Base-by-base conservation (phyloP, 305 asterid genomes). In the Solanum hybrid region DNA sequence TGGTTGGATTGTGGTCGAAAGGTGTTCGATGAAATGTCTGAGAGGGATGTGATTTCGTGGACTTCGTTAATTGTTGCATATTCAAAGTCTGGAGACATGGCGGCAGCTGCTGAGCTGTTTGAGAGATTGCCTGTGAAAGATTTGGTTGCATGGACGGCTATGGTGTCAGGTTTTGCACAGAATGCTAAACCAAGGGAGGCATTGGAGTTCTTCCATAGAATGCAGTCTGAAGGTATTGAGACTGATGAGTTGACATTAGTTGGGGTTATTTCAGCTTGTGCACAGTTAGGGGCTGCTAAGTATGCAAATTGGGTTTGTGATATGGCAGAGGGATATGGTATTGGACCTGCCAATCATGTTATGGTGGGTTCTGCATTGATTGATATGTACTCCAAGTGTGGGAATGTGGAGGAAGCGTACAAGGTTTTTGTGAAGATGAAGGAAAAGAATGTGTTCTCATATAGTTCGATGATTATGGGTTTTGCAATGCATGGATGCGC, bases 321-420 rank as follows among this genome's bases (percentile, higher is more conserved):
- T 32, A 92, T 96, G 38, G 95, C 96, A 2, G 95, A 94, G 90
- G 92, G 73, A 10, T 93, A 91, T 4, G 98, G 98, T 5, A 90
- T 92, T 56, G 89, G 93, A 91, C 94, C 93, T 38, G 87, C 78
- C 2, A 85, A 92, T 46, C 93, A 91, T 40, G 93, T 94, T 20
- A 93, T 93, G 35, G 87, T 96, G n/a, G 98, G 98, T 17, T 95
- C 98, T 17, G 98, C 98, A 0, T 89, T 97, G 92, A 94, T 97
- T 35, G 99, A 97, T 79, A 95, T 97, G 99, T 92, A 97, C 92
- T 93, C 98, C 1, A 96, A 95, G 81, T 95, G 98, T 88, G 98
- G 99, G 22, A 89, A 93, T 60, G 88, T 94, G 75, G 96, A 93
- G 34, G 96, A 95, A n/a, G 98, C 98, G 1, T 89, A 82, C n/a